Percentiles rank a stretch among this genome's conserved stretches.
phyloP scores from a whole-genome alignment of 2,329 filamentous ascomycete genomes.

The Bipolaris bicolor region DNA sequence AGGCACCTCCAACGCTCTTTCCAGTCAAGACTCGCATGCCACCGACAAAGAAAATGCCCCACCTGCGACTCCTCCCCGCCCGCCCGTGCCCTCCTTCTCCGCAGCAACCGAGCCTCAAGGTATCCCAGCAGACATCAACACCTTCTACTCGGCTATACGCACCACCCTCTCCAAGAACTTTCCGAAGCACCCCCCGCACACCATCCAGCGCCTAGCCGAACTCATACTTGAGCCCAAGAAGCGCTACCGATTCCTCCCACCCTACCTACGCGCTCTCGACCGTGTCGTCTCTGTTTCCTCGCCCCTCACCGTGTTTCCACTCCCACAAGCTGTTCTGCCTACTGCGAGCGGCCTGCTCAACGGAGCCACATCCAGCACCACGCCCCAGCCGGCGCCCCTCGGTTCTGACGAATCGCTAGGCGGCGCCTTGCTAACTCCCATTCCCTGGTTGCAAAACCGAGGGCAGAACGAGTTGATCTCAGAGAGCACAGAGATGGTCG shows the following conservation, averaged over 20 bases:
- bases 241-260: slow-evolving; percentile 80
- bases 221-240: slow-evolving; percentile 76
- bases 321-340: slow-evolving; percentile 67
- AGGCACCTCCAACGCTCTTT: slow-evolving; percentile 27
- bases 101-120: slow-evolving; percentile 31
- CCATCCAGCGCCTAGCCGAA: slow-evolving; percentile 89
- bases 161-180: slow-evolving; percentile 71
- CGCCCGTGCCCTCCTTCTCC: slow-evolving; percentile 53
- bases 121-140: slow-evolving; percentile 41
- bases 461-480: slow-evolving; percentile 68
- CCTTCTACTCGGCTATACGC: slow-evolving; percentile 45
- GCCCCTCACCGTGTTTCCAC: slow-evolving; percentile 77
- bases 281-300: slow-evolving; percentile 91
- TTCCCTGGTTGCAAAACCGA: slow-evolving; percentile 75
- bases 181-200: slow-evolving; percentile 79
- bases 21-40: slow-evolving; percentile 58
- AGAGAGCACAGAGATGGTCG: slow-evolving; percentile 79
- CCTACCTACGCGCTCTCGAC: slow-evolving; percentile 90
- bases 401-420: slow-evolving; percentile 89
- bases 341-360: slow-evolving; percentile 63
- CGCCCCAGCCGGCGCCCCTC: slow-evolving; percentile 52
- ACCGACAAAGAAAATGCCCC: slow-evolving; percentile 73
- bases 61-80: slow-evolving; percentile 52
- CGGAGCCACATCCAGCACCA: slow-evolving; percentile 59
- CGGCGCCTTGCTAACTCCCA: slow-evolving; percentile 89